Evolutionary conservation across 2,329 filamentous ascomycete genomes (phyloP), one percentile per base, ranked within the genome.

Genomic region (Hypoxylon sp.): DNA sequence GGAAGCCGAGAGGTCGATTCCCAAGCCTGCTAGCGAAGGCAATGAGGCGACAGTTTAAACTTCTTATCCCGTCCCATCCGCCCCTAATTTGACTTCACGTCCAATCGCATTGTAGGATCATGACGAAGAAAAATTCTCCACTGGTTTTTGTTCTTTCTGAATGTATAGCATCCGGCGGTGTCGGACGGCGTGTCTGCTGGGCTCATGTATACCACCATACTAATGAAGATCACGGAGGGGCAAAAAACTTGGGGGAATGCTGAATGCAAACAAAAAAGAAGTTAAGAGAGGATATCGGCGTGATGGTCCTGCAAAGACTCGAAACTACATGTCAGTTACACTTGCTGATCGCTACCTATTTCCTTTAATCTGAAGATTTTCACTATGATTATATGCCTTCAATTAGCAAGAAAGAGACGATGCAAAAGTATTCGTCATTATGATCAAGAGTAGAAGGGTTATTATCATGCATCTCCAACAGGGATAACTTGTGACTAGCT

Each of bases 11-110:
- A 82, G 82, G 71, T 82, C 81, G 71, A 81, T 84, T 73, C 85
- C 88, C 46, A 90, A 90, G 81, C 89, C 89, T 35, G 89, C 87
- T 1, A 90, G 88, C 73, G 88, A 91, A 73, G 84, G 84, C 66
- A 87, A 88, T 71, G 88, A 90, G 75, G 88, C 88, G 29, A 87
- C 84, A 37, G 63, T 74, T 39, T 74, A 71, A 63, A 29, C 39
- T 17, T 11, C 17, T 44, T 26, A 13, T 3, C 13, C 29, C 35
- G 22, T 54, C 19, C 9, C 47, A 51, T 46, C 63, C 52, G 8
- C 24, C 33, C 48, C 55, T 58, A 57, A 55, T 54, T 51, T 58
- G 19, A 54, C 35, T 14, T 60, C 33, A 44, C 14, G 42, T 26
- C 47, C 53, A 8, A 33, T 62, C 42, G 33, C 52, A 46, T 64